These are phyloP conservation scores for Solanum tacnaense DNA, from an alignment of 257 asterid genomes.

Conservation along the genomic window DNA sequence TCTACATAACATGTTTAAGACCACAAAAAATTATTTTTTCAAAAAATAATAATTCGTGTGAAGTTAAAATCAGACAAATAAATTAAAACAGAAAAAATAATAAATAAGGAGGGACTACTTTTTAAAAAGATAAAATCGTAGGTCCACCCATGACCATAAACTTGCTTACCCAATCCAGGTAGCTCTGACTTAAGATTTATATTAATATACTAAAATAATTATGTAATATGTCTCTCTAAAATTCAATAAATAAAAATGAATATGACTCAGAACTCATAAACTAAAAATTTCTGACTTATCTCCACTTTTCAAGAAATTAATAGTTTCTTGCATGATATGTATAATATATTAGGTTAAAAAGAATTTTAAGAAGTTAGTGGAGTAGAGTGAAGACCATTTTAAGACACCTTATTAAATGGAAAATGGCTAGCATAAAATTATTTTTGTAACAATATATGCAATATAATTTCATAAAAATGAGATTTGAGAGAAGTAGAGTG, in stretches of 20 bases:
- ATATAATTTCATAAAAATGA: too few relatives aligned
- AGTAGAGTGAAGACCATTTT: neutral
- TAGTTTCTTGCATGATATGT: neutral
- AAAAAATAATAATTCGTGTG: accelerated
- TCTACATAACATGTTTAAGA: neutral
- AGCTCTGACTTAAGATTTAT: neutral
- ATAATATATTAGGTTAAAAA: neutral
- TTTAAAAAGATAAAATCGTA: neutral
- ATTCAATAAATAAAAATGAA: neutral
- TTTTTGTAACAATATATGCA: too few relatives aligned
- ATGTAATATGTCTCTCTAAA: neutral
- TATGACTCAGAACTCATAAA: neutral
- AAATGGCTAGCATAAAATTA: neutral
- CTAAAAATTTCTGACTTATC: neutral
- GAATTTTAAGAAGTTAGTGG: neutral
- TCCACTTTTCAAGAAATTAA: neutral
- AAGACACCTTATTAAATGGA: neutral
- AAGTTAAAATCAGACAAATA: neutral
- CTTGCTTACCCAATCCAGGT: neutral
- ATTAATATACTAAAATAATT: neutral
- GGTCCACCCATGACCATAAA: neutral
- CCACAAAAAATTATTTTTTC: accelerated
- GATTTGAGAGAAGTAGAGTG: neutral
- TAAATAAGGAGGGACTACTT: neutral
- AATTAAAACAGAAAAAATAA: neutral